Base-by-base conservation (phyloP, 768 basidiomycete genomes). In the Pleurotus cornucopiae region DNA sequence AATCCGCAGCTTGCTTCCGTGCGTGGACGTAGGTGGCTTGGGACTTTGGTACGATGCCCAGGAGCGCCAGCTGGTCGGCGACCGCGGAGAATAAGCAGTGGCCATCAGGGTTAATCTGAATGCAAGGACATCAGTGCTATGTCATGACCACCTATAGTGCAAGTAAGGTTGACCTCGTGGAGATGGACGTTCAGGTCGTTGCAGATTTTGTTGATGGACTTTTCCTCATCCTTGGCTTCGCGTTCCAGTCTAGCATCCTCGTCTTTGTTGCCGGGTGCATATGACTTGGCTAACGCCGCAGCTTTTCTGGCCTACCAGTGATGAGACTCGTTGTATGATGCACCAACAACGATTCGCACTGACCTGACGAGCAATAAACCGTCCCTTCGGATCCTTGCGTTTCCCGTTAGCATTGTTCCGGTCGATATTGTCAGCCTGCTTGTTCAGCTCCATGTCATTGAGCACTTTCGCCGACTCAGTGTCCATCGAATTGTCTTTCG, bases 11-110 rank as follows among this genome's bases (percentile, higher is more conserved):
- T 12, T 82, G 79, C 12, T 68, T 67, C 20, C 97, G 88, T 44
- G 84, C 78, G 12, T 73, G 73, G 4, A 72, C 63, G 64, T 91
- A 89, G 54, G 76, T 82, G 30, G 88, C 85, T 58, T 85, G 69
- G 12, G 73, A 62, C 1, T 79, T 62, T 6, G 86, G 78, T 26
- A 94, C 58, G 48, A 94, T 69, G 38, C 83, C 81, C 23, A 94
- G 80, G n/a, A 89, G 63, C 45, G 75, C 76, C 30, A 97, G 83
- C 67, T 99, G 96, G 69, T 98, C 94, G 21, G 92, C 96, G 21
- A 98, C 76, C 7, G 96, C 92, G 46, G 93, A 89, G 74, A 89
- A 99, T 26, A 98, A 84, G 73, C 96, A 98, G 63, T 98, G 95
- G 0, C 96, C 96, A 63, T 98, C 96, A 14, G 96, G 93, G 57